phyloP scores from a whole-genome alignment of 257 asterid species.

The Cruciata laevipes region DNA sequence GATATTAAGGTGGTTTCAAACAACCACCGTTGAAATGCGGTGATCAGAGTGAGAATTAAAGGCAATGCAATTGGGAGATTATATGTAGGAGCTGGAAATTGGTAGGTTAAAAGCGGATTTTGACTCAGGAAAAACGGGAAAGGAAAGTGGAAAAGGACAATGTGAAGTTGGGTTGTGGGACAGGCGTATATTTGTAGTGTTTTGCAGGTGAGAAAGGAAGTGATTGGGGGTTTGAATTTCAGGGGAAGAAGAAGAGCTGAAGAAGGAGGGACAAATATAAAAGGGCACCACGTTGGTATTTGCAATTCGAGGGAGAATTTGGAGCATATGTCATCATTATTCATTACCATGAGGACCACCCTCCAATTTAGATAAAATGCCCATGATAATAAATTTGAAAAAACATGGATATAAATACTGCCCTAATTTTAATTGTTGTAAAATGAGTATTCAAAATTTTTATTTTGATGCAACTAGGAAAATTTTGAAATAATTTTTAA shows the following conservation, averaged over 20 bases:
- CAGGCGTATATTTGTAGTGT: not conserved
- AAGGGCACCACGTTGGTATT: conserved; percentile 15
- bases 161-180: not conserved
- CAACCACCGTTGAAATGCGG: conserved; percentile 27
- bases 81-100: not conserved
- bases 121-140: not conserved
- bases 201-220: not conserved
- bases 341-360: conserved; percentile 2
- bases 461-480: too few relatives aligned
- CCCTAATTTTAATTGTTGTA: too few relatives aligned
- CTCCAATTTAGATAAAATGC: not conserved
- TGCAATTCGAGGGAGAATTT: not conserved
- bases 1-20: conserved; percentile 7
- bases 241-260: conserved; percentile 1
- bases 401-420: too few relatives aligned
- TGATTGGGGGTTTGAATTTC: conserved; percentile 20
- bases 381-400: too few relatives aligned
- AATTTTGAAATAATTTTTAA: too few relatives aligned
- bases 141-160: conserved; percentile 1
- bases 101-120: not conserved
- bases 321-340: conserved; percentile 8
- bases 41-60: conserved; percentile 18
- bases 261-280: not conserved
- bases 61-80: not conserved
- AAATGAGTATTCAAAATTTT: too few relatives aligned